Base-by-base conservation (phyloP, 768 basidiomycete genomes). In the Lepiota brunneoincarnata region DNA sequence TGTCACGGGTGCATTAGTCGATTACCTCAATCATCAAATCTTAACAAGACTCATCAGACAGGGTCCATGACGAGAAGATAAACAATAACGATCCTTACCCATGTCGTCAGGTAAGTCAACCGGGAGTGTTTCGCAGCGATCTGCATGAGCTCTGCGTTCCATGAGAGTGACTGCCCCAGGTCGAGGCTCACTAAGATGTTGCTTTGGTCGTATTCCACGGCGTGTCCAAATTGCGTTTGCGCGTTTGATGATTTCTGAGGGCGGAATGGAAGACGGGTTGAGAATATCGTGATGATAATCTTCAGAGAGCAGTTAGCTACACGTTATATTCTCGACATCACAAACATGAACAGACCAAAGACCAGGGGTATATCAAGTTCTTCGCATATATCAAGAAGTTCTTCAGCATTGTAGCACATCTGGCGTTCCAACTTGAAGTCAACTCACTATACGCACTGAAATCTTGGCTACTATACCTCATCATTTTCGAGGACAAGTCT, bases 401-500 rank as follows among this genome's bases (percentile, higher is more conserved):
- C 95, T 56, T 91, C 91, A 0, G 89, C 87, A 48, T 83, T 91
- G 68, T 94, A 97, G 63, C 93, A 96, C 59, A 97, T 62, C 77
- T 80, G 45, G 23, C 11, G 20, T 10, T 35, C 21, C 14, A 24
- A 12, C n/a, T n/a, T n/a, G 20, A 15, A 3, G 42, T 20, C 11
- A 28, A 44, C 15, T 3, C 21, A 34, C 20, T 14, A 10, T 6
- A 36, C 9, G 35, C 21, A 17, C 6, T 23, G 21, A 15, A n/a
- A 49, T n/a, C 41, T 31, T 17, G 15, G 7, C 15, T 10, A 63
- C 72, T 38, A 31, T 53, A 89, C 91, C 74, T 98, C 95, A 59
- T 97, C 95, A 56, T 97, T 98, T 69, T 98, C 95, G n/a, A 94
- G 74, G 1, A 93, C 93, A 18, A 95, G 67, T 41, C 95, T 77